These are phyloP conservation scores for Hypoxylon cercidicola DNA, from an alignment of 495 filamentous ascomycete genomes.

Conservation along the genomic window DNA sequence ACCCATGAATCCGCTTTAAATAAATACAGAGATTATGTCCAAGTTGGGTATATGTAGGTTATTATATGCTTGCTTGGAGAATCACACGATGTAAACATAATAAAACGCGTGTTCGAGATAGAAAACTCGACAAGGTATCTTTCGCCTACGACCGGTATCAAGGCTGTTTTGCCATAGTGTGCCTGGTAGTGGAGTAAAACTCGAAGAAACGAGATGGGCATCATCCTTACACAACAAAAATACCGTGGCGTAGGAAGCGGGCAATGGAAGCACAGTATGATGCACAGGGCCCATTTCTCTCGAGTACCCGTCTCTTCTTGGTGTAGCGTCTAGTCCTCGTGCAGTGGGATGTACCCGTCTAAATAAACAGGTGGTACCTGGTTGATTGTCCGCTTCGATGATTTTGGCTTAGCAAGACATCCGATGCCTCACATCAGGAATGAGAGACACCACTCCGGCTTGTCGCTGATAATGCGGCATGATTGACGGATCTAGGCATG, in stretches of 20 bases:
- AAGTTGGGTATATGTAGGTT: not conserved
- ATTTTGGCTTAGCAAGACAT: constrained; percentile 44
- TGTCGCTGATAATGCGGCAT: constrained; percentile 31
- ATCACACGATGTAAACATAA: constrained; percentile 27
- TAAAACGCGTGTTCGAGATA: constrained; percentile 3
- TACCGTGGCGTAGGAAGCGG: constrained; percentile 23
- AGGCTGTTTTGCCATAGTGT: constrained; percentile 29
- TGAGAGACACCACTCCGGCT: constrained; percentile 40
- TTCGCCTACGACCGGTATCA: constrained; percentile 34
- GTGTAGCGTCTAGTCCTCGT: constrained; percentile 27
- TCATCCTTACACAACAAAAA: constrained; percentile 35
- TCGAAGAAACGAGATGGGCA: constrained; percentile 19
- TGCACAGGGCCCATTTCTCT: constrained; percentile 29
- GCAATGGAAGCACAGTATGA: constrained; percentile 31
- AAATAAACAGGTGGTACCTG: constrained; percentile 31
- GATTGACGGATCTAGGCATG: constrained; percentile 36
- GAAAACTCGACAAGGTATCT: constrained; percentile 5
- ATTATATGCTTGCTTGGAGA: constrained; percentile 1
- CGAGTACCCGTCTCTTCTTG: constrained; percentile 22
- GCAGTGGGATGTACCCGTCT: constrained; percentile 30
- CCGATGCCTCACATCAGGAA: constrained; percentile 43
- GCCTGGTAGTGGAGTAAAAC: constrained; percentile 29
- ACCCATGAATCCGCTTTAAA: constrained; percentile 28
- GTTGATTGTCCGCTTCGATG: constrained; percentile 33
- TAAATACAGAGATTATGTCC: not conserved